Conservation (phyloP, 495 filamentous ascomycete genomes). For the Chaetomium fimeti region DNA sequence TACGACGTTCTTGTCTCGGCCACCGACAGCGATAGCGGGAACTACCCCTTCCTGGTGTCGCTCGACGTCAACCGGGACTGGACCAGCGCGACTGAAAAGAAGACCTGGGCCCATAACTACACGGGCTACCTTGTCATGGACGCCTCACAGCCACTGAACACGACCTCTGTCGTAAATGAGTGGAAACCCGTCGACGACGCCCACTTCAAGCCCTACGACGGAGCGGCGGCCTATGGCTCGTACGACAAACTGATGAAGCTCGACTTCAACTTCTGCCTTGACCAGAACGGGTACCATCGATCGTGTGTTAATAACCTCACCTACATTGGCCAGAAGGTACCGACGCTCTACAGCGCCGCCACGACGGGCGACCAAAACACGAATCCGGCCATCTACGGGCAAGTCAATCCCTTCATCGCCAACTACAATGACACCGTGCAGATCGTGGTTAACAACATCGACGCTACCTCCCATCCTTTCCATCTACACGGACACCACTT, state of each 20-base stretch:
- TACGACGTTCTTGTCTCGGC: constrained; percentile 57
- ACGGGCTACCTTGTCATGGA: constrained; percentile 67
- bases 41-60: constrained; percentile 58
- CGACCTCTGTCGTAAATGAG: constrained; percentile 47
- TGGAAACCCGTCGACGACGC: constrained; percentile 66
- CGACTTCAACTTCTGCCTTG: constrained; percentile 59
- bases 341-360: constrained; percentile 72
- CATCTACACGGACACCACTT: constrained; percentile 75
- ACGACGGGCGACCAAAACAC: constrained; percentile 60
- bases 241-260: constrained; percentile 56
- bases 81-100: constrained; percentile 30
- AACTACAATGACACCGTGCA: constrained; percentile 66
- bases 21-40: constrained; percentile 40
- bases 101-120: constrained; percentile 41
- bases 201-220: constrained; percentile 58
- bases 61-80: constrained; percentile 50
- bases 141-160: constrained; percentile 50
- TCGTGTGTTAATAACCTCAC: constrained; percentile 76
- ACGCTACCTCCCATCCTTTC: constrained; percentile 58
- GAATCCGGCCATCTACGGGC: constrained; percentile 69
- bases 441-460: constrained; percentile 76
- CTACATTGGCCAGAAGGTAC: constrained; percentile 72
- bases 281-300: constrained; percentile 62
- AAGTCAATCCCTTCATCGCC: constrained; percentile 65
- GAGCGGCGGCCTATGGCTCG: constrained; percentile 43